Conservation (phyloP, 257 asterid species). For the Jasminum sambac region DNA sequence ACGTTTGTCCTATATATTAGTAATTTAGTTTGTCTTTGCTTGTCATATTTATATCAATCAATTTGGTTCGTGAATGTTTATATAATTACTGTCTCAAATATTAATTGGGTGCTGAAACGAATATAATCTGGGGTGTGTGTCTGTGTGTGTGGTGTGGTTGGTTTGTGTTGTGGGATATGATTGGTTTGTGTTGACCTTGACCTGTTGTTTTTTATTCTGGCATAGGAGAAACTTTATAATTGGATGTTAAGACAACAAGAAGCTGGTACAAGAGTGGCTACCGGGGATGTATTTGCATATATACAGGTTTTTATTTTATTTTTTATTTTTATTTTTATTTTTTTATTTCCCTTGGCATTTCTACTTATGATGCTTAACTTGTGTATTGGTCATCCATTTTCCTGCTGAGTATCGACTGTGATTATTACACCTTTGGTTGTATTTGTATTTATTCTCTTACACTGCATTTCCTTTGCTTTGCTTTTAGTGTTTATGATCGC, state of each 20-base stretch:
- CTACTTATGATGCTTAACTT: background rate
- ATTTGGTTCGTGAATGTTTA: background rate
- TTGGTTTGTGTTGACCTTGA: too few species aligned
- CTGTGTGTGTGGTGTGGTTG: background rate
- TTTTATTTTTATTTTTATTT: too few species aligned
- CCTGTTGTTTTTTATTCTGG: background rate
- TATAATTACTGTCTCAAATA: background rate
- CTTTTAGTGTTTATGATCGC: background rate
- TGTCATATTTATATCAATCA: background rate
- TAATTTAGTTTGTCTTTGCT: background rate
- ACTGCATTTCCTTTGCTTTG: background rate
- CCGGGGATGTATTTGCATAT: slow-evolving; percentile 55
- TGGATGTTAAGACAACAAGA: slow-evolving; percentile 65
- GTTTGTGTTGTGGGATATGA: background rate
- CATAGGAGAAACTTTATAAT: slow-evolving; percentile 57
- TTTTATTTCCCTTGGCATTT: background rate
- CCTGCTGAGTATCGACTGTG: background rate
- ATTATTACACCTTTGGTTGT: background rate
- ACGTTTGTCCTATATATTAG: background rate
- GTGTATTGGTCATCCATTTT: background rate
- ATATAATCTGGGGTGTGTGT: background rate
- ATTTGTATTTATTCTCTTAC: background rate
- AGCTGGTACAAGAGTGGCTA: slow-evolving; percentile 49
- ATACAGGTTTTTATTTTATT: slow-evolving; percentile 65
- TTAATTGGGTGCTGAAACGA: background rate